These are phyloP conservation scores for Extremus antarcticus DNA, from an alignment of 495 filamentous ascomycete genomes.

Conservation along the genomic window DNA sequence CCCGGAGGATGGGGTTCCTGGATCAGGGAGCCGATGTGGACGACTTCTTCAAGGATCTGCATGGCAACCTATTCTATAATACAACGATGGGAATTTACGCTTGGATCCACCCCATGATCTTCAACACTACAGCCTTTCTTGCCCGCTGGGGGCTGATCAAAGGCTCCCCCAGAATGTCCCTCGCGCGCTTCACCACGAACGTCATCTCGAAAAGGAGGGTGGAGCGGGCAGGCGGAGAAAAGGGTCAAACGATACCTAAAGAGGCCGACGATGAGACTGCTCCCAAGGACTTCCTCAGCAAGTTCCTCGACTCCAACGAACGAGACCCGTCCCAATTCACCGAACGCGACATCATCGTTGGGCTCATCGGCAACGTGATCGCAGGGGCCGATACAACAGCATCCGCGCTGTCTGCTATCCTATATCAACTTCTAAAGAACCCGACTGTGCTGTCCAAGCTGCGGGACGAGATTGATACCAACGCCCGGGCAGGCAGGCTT, in stretches of 20 bases:
- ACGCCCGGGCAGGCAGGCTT: neutral
- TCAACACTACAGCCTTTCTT: neutral
- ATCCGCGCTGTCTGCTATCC: slow-evolving; percentile 9
- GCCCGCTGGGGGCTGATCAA: neutral
- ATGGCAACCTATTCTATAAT: slow-evolving; percentile 7
- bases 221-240: neutral
- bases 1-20: slow-evolving; percentile 19
- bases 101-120: slow-evolving; percentile 6
- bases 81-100: slow-evolving; percentile 13
- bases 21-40: slow-evolving; percentile 20
- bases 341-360: slow-evolving; percentile 12
- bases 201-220: neutral
- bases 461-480: slow-evolving; percentile 3
- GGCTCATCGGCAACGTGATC: slow-evolving; percentile 7
- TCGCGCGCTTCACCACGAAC: neutral
- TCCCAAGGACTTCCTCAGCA: slow-evolving; percentile 1
- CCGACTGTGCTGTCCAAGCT: slow-evolving; percentile 4
- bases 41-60: slow-evolving; percentile 2
- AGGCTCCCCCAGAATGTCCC: neutral
- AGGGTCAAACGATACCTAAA: neutral
- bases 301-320: slow-evolving; percentile 2
- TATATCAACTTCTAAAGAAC: slow-evolving; percentile 10
- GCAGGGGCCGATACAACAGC: slow-evolving; percentile 20
- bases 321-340: neutral
- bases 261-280: neutral